These are phyloP conservation scores for Aegilops speltoides DNA, from an alignment of 176 grass and related monocot genomes.

Conservation along the genomic window DNA sequence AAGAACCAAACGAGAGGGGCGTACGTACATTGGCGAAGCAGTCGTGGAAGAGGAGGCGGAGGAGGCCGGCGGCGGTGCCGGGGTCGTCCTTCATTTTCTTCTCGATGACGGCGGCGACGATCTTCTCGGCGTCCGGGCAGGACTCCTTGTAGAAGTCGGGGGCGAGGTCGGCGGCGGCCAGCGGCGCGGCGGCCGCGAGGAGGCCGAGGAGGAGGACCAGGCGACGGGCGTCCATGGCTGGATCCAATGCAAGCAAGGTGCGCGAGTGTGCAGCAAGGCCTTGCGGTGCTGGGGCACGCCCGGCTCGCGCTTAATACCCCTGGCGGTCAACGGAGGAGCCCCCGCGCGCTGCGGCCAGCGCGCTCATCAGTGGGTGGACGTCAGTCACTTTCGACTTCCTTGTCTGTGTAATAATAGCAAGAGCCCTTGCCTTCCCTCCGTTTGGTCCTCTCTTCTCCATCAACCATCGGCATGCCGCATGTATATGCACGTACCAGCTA, in stretches of 20 bases:
- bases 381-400: not conserved
- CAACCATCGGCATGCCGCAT: not conserved
- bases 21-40: slow-evolving; percentile 47
- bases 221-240: slow-evolving; percentile 32
- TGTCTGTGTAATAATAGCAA: slow-evolving; percentile 35
- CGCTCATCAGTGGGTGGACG: not conserved
- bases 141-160: slow-evolving; percentile 35
- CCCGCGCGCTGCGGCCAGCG: slow-evolving; percentile 4
- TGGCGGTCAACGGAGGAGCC: slow-evolving; percentile 19
- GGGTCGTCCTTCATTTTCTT: slow-evolving; percentile 32
- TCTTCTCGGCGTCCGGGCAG: slow-evolving; percentile 47
- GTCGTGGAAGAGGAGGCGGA: slow-evolving; percentile 59
- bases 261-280: not conserved
- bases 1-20: not conserved
- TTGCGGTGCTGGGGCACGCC: slow-evolving; percentile 20
- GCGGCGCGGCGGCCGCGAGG: not conserved
- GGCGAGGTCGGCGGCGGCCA: slow-evolving; percentile 16
- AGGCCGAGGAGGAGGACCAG: not conserved
- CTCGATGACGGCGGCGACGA: slow-evolving; percentile 31
- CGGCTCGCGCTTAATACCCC: slow-evolving; percentile 32
- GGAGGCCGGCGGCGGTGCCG: slow-evolving; percentile 35
- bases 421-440: not conserved
- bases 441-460: not conserved
- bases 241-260: not conserved
- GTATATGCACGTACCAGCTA: not conserved